Evolutionary conservation across 192 early-diverging fungal species (phyloP), one percentile per base, ranked within the genome.

Genomic region (Rhizophagus sp.): DNA sequence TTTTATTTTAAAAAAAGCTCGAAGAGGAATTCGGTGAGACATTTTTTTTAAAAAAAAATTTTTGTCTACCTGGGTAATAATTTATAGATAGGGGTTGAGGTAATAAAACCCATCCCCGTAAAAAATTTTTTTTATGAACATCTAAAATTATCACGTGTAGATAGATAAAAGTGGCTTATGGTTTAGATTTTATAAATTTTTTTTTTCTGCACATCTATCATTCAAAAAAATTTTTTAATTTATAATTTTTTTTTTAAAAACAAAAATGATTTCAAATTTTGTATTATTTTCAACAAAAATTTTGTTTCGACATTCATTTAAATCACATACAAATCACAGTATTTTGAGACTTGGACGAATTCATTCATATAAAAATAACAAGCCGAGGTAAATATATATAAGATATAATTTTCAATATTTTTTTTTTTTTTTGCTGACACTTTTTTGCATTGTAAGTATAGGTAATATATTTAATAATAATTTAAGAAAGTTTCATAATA

Each of bases 401-500:
- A 57, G 15, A 57, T 19, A 19, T 19, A 30, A 1, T 17, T 52
- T 52, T 52, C 17, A 4, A 4, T 36, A 4, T 36, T 19, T 52
- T 22, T 57, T 57, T n/a, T 57, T 7, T 57, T 22, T 57, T 22
- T 22, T 17, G 19, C 19, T 57, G 52, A 57, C 50, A 6, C 17
- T 57, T 57, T 11, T 3, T 57, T 57, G 2, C 17, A 57, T 22
- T 22, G 52, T 4, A 22, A 57, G 52, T 22, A 57, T 7, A 57
- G 52, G 19, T 57, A 57, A 57, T 19, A 57, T 57, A 57, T 8
- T 7, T 41, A 41, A 41, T 8, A 22, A 4, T 22, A 22, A 22
- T 57, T 57, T 5, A 57, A 19, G 62, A 62, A 50, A 69, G 49
- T 70, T 65, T 65, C 13, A 62, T 71, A 73, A 67, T 30, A 69